These are phyloP conservation scores for Myxozyma vanderwaltii DNA, from an alignment of 805 yeast genomes.

Conservation along the genomic window DNA sequence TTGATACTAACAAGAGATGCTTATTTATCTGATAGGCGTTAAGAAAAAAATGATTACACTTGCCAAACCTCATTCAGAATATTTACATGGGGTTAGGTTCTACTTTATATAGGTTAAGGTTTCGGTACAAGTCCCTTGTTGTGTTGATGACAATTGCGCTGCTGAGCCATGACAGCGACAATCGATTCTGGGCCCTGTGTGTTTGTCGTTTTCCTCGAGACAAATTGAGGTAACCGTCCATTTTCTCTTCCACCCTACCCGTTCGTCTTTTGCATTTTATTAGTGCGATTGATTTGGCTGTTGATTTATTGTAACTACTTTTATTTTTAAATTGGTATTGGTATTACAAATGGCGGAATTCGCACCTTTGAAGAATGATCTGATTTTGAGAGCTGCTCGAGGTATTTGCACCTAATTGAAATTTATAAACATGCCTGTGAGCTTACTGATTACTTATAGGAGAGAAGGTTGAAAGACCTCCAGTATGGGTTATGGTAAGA, in stretches of 20 bases:
- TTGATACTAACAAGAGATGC: no score
- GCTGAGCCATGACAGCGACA: no score
- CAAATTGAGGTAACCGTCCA: no score
- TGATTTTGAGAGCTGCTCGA: constrained; percentile 86
- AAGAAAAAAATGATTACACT: no score
- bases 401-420: constrained; percentile 46
- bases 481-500: constrained; percentile 90
- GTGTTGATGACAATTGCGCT: no score
- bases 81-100: constrained; percentile 8
- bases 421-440: background rate
- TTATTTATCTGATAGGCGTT: no score
- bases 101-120: no score
- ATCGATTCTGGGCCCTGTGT: no score
- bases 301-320: no score
- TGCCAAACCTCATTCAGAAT: background rate
- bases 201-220: background rate
- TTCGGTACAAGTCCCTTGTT: background rate
- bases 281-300: no score
- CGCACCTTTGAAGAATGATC: constrained; percentile 82
- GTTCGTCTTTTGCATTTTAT: no score
- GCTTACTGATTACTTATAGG: constrained; percentile 38
- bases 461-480: constrained; percentile 92
- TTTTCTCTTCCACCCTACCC: no score
- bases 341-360: constrained; percentile 48
- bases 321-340: background rate